Evolutionary conservation across 2,329 filamentous ascomycete genomes (phyloP), one percentile per base, ranked within the genome.

Genomic region (Xylaria sp.): DNA sequence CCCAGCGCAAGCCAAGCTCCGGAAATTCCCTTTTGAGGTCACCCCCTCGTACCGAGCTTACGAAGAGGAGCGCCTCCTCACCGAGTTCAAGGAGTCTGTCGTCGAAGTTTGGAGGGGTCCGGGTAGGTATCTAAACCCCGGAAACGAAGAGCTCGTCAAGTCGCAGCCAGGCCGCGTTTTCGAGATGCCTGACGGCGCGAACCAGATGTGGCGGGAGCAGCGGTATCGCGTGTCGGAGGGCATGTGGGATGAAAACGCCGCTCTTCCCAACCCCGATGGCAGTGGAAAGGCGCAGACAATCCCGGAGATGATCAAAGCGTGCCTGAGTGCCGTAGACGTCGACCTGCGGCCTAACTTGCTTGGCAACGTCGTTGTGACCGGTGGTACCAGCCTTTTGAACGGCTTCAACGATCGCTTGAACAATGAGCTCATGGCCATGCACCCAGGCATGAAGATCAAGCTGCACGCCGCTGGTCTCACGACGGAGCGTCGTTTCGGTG

Each of bases 71-170:
- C 91, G 94, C 54, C 89, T 97, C 41, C 80, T 99, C 59, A 93
- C 92, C 37, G 93, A 97, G 75, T 99, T 96, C 85, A 99, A 99
- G 80, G 96, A 99, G 79, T 96, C 91, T 17, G 92, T 97, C 15
- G 93, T 98, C 27, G 93, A 97, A 78, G 88, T 94, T 13, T 99
- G 95, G 94, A 86, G 87, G 25, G 92, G 92, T 0, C 91, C 91
- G 0, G 89, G 89, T 61, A 85, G 87, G 63, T 87, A 92, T 70
- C 76, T 77, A 41, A 78, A 76, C 68, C 85, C 79, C 21, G 87
- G 88, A 37, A 96, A 94, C 74, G 87, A 95, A 73, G 93, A 97
- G 41, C 82, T 87, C 48, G 88, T 89, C 60, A 89, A 86, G 74
- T 83, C 79, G 44, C 87, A 88, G 66, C 91, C 92, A 0, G 91